Base-by-base conservation (phyloP, 108 stramenopile genomes). In the Skeletonema grethae region DNA sequence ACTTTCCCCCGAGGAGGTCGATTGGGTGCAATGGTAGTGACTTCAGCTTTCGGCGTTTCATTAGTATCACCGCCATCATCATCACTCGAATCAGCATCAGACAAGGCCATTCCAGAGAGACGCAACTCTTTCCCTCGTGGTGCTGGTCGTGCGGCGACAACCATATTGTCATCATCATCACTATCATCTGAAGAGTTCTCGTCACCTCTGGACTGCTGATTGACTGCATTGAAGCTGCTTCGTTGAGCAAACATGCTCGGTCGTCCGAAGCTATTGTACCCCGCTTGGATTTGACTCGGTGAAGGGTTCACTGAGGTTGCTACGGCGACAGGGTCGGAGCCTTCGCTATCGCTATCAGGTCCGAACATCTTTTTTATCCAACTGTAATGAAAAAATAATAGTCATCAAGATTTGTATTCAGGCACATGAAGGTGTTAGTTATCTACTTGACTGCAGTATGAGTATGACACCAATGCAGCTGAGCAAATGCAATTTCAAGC, bases 81-180 rank as follows among this genome's bases (percentile, higher is more conserved):
- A 53, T 53, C 50, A 53, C 50, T 53, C 18, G 50, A 53, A 53
- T 53, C 50, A 10, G 50, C 50, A 24, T 53, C 50, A 7, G 50
- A 8, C 50, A 69, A 20, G 18, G 38, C 24, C 56, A 55, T 68
- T 39, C 50, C 67, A 35, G 67, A 25, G 16, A 71, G 64, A 48
- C 70, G 77, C 24, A 78, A 61, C 38, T 78, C 70, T 59, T 78
- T 78, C 24, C 77, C 77, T 57, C 76, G 50, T 1, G 76, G 76
- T 7, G 31, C 63, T n/a, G 38, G 39, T 24, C 38, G 38, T 29
- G 57, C 36, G 22, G 67, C 68, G 34, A 13, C 18, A 22, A 59
- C 24, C 66, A 9, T 10, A 57, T 75, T 77, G 24, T 69, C 77
- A n/a, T 70, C 79, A 15, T 82, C 72, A 8, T 77, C 84, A 28